Conservation (phyloP, 495 filamentous ascomycete species). For the Gamarada debralockiae region DNA sequence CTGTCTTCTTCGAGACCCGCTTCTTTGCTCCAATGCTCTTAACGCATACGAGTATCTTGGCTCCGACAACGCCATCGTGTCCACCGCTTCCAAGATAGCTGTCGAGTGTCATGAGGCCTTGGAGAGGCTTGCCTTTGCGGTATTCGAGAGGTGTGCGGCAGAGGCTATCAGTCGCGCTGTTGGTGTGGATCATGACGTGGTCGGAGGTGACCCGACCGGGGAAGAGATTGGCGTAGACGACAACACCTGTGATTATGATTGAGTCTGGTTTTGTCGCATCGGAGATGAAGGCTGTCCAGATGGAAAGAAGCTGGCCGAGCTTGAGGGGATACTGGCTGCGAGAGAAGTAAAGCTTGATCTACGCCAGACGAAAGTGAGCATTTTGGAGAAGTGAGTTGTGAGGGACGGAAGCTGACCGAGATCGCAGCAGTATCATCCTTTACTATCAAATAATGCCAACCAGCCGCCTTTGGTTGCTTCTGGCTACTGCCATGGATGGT, state of each 20-base stretch:
- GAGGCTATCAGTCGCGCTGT: constrained; percentile 35
- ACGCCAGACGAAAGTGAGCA: not conserved
- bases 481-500: constrained; percentile 34
- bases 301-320: constrained; percentile 37
- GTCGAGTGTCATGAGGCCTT: constrained; percentile 50
- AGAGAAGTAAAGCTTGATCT: constrained; percentile 42
- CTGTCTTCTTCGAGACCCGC: constrained; percentile 43
- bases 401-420: constrained; percentile 34
- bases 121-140: constrained; percentile 30
- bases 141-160: constrained; percentile 44
- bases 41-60: constrained; percentile 51
- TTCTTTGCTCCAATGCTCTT: constrained; percentile 50
- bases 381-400: not conserved
- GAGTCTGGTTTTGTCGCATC: constrained; percentile 16
- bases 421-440: constrained; percentile 56
- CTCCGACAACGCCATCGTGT: constrained; percentile 44
- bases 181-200: constrained; percentile 48
- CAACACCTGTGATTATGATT: constrained; percentile 20
- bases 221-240: constrained; percentile 43
- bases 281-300: constrained; percentile 38
- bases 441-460: constrained; percentile 51
- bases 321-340: constrained; percentile 28
- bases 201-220: constrained; percentile 46
- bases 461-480: constrained; percentile 26
- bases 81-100: constrained; percentile 40